phyloP scores from a whole-genome alignment of 257 asterid species.

The Plantago ovata region DNA sequence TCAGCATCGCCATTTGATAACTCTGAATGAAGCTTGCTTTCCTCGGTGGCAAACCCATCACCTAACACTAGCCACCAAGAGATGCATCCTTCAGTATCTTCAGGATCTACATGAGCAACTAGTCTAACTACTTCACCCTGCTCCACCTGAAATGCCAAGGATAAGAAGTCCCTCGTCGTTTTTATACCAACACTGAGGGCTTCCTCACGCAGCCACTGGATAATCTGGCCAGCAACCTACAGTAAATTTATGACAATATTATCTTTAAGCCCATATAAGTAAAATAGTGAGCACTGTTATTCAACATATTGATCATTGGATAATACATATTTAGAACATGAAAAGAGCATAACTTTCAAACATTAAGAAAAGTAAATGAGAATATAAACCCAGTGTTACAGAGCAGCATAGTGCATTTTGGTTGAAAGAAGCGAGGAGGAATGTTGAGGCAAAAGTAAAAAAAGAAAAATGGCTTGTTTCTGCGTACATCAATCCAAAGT shows the following conservation, averaged over 20 bases:
- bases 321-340: too few species aligned
- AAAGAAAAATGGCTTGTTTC: too few species aligned
- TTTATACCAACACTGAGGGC: conserved; percentile 75
- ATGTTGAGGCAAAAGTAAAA: neutral
- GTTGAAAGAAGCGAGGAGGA: neutral
- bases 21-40: conserved; percentile 47
- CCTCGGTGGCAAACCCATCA: conserved; percentile 52
- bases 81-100: conserved; percentile 76
- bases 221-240: conserved; percentile 84
- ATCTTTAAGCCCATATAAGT: neutral
- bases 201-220: conserved; percentile 91
- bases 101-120: conserved; percentile 85
- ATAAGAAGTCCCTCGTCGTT: conserved; percentile 68
- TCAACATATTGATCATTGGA: neutral
- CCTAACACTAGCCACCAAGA: conserved; percentile 89
- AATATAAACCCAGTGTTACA: neutral
- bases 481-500: too few species aligned
- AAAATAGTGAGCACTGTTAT: neutral
- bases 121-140: conserved; percentile 69
- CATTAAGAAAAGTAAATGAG: neutral
- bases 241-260: conserved; percentile 2
- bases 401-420: neutral
- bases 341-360: neutral
- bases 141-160: conserved; percentile 81
- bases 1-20: conserved; percentile 45